These are phyloP conservation scores for Fusarium concolor DNA, from an alignment of 2,329 filamentous ascomycete genomes.

Conservation along the genomic window DNA sequence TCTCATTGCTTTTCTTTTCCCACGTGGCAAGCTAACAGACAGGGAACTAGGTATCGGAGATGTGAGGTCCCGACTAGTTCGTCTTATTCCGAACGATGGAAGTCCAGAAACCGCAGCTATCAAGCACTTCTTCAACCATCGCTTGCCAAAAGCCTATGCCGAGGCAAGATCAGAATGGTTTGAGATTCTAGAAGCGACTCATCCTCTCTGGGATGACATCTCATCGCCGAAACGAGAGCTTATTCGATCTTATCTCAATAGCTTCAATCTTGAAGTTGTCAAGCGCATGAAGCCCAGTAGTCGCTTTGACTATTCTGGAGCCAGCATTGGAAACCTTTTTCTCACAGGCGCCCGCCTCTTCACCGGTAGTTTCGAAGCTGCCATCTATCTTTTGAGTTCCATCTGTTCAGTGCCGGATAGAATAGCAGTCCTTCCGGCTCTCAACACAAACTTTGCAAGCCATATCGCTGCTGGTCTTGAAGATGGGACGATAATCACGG, in stretches of 20 bases:
- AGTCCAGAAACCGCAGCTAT: constrained; percentile 78
- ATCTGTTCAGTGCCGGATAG: constrained; percentile 85
- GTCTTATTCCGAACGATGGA: constrained; percentile 79
- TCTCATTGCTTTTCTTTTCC: background rate
- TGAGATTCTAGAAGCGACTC: constrained; percentile 85
- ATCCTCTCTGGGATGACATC: constrained; percentile 78
- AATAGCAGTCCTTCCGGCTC: constrained; percentile 84
- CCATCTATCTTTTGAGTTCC: constrained; percentile 88
- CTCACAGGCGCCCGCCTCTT: constrained; percentile 88
- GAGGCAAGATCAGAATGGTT: constrained; percentile 85
- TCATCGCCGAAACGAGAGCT: constrained; percentile 79
- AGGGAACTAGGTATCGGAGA: constrained; percentile 65
- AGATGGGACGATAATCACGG: constrained; percentile 83
- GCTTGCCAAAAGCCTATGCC: constrained; percentile 69
- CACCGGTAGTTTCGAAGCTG: constrained; percentile 90
- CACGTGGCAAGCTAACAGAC: constrained; percentile 27
- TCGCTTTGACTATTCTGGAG: constrained; percentile 81
- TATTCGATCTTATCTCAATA: constrained; percentile 80
- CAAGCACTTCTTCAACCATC: constrained; percentile 87
- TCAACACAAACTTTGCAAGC: constrained; percentile 95
- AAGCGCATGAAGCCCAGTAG: constrained; percentile 79
- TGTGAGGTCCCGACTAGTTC: constrained; percentile 75
- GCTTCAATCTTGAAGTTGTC: constrained; percentile 80
- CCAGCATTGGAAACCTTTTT: constrained; percentile 83
- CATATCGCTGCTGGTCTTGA: constrained; percentile 88